Conservation (phyloP, 2,329 filamentous ascomycete species). For the Ilyonectria sp. region DNA sequence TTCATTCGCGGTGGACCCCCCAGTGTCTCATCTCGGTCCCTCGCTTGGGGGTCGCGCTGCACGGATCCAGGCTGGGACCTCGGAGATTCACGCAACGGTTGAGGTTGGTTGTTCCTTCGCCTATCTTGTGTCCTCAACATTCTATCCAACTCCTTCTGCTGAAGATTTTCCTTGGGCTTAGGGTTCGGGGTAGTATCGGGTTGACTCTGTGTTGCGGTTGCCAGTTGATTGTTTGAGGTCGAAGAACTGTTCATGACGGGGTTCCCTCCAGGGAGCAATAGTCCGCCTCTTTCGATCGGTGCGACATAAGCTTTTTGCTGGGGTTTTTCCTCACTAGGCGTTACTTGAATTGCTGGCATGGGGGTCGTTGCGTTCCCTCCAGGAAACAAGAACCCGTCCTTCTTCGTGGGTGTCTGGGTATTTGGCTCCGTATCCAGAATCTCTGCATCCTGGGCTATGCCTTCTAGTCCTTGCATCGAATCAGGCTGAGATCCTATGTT, state of each 20-base stretch:
- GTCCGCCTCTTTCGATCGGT: conserved; percentile 16
- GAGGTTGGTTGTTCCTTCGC: conserved; percentile 12
- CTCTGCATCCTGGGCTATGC: neutral
- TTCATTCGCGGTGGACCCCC: neutral
- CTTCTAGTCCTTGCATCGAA: neutral
- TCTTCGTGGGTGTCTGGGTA: neutral
- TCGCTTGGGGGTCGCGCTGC: neutral
- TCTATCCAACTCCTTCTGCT: conserved; percentile 11
- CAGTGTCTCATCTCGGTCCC: neutral
- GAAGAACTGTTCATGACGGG: neutral
- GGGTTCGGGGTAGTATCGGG: neutral
- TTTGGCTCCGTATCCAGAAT: neutral
- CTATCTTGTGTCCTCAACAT: neutral
- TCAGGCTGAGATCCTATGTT: too few relatives aligned
- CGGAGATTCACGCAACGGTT: conserved; percentile 15
- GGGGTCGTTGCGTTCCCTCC: neutral
- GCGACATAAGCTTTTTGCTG: neutral
- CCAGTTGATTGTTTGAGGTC: neutral
- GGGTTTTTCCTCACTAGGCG: neutral
- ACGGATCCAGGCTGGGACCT: neutral
- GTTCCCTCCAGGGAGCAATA: conserved; percentile 18
- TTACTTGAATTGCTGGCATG: too few relatives aligned
- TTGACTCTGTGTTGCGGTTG: neutral
- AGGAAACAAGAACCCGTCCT: neutral
- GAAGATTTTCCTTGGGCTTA: neutral